phyloP scores from a whole-genome alignment of 1,139 yeast species.

The Nakaseomyces sp. region DNA sequence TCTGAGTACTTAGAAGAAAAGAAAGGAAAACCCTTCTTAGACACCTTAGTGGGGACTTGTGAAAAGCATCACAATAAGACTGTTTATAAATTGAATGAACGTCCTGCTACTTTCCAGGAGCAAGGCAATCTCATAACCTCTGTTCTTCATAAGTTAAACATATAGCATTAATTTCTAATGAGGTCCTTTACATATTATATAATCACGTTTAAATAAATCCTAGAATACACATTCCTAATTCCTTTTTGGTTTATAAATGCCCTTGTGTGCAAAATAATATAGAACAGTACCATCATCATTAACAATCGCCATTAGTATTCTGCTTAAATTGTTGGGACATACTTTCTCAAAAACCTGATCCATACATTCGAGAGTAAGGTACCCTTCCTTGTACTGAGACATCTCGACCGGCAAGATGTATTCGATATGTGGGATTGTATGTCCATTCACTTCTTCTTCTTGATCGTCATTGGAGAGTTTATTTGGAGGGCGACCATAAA shows the following conservation, averaged over 20 bases:
- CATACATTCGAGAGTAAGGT: constrained; percentile 32
- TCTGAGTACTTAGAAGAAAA: constrained; percentile 13
- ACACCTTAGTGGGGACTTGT: constrained; percentile 6
- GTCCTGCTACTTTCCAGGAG: constrained; percentile 18
- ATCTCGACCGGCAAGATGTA: constrained; percentile 32
- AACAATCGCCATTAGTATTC: constrained; percentile 46
- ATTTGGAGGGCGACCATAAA: constrained; percentile 31
- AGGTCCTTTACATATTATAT: background rate
- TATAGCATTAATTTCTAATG: background rate
- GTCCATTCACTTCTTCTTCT: constrained; percentile 11
- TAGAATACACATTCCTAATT: constrained; percentile 13
- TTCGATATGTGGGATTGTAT: constrained; percentile 9
- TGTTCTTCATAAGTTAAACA: constrained; percentile 7
- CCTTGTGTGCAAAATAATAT: constrained; percentile 57
- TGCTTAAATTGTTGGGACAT: constrained; percentile 17
- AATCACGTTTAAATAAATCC: background rate
- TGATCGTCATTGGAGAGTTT: constrained; percentile 28
- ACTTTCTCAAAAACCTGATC: constrained; percentile 26
- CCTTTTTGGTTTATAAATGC: constrained; percentile 52
- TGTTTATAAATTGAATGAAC: constrained; percentile 2
- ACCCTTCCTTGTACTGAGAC: constrained; percentile 19
- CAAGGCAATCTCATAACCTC: constrained; percentile 22
- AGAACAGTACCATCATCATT: constrained; percentile 62
- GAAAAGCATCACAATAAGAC: constrained; percentile 6
- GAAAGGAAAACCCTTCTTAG: constrained; percentile 11